Base-by-base conservation (phyloP, 176 grass and related monocot genomes). In the Aechmea fasciata region DNA sequence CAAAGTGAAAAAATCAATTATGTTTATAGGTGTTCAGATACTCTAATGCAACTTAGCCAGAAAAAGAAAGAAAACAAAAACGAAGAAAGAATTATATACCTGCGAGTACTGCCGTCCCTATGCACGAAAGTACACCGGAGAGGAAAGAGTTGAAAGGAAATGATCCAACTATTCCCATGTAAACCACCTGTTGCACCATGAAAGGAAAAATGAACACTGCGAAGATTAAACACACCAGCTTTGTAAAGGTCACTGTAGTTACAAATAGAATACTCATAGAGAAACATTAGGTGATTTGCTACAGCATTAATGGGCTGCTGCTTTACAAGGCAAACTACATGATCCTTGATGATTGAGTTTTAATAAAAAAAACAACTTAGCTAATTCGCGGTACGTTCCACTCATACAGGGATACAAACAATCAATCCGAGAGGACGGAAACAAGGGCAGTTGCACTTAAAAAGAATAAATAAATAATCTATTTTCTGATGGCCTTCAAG, bases 91-190 rank as follows among this genome's bases (percentile, higher is more conserved):
- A 33, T 69, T 74, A 51, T 51, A 7, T 74, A 93, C 94, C 87
- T 69, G 87, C 94, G 79, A 97, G 83, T 1, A 90, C 89, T 26
- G 89, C 89, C 62, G 84, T 87, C 72, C 94, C 89, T 19, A 93
- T 71, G 69, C 82, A 90, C 24, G 89, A 97, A 70, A 93, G 82
- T n/a, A 97, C 75, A 12, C 86, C 86, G 4, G 94, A 90, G 9
- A 90, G 82, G 79, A 90, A 91, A 64, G 88, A 86, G 72, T 96
- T 91, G 75, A 96, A 96, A 15, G 89, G 89, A 70, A 93, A 97
- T 51, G 94, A 84, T 66, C 94, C 89, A 23, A 97, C 94, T 71
- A 93, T 62, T 79, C 79, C 94, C 86, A 93, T 90, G 79, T 93
- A 97, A 59, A 74, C 82, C 50, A 86, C 83, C 74, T 86, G 49